Conservation (phyloP, 2,329 filamentous ascomycete species). For the Colletotrichum simmondsii region DNA sequence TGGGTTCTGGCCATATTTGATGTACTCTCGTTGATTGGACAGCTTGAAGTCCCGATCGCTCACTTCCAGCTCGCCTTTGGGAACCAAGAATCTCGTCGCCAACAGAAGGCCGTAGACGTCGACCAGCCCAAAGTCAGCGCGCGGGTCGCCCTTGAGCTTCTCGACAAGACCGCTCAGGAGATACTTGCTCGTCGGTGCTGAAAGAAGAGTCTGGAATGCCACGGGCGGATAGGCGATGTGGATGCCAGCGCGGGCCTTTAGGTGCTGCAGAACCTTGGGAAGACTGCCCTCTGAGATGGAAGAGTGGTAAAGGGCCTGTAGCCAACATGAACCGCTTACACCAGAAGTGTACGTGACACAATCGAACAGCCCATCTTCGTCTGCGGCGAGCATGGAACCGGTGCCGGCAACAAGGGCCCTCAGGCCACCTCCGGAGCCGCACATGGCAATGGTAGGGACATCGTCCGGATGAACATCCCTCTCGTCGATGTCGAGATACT, state of each 20-base stretch:
- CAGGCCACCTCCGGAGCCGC: conserved; percentile 91
- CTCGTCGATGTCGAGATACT: conserved; percentile 82
- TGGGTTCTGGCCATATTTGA: conserved; percentile 83
- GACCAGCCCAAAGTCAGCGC: conserved; percentile 88
- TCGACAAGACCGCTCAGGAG: conserved; percentile 90
- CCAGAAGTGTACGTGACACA: conserved; percentile 95
- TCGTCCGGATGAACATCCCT: conserved; percentile 91
- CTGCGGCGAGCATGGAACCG: conserved; percentile 85
- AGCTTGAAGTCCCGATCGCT: conserved; percentile 86
- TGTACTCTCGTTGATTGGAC: conserved; percentile 83
- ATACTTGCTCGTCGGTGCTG: conserved; percentile 92
- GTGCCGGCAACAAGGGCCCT: conserved; percentile 90
- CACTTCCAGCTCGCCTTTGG: conserved; percentile 83
- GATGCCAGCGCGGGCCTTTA: conserved; percentile 85
- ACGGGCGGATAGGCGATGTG: conserved; percentile 94
- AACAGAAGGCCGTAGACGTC: conserved; percentile 92
- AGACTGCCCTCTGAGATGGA: conserved; percentile 78
- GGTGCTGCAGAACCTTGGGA: conserved; percentile 78
- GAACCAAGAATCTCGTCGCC: conserved; percentile 85
- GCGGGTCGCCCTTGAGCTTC: conserved; percentile 84
- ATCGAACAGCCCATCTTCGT: conserved; percentile 90
- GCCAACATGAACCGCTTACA: conserved; percentile 96
- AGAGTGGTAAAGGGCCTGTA: conserved; percentile 88
- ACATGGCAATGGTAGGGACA: conserved; percentile 92
- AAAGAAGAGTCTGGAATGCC: conserved; percentile 83